Base-by-base conservation (phyloP, 306 rosid genomes). In the Lupinus albus region DNA sequence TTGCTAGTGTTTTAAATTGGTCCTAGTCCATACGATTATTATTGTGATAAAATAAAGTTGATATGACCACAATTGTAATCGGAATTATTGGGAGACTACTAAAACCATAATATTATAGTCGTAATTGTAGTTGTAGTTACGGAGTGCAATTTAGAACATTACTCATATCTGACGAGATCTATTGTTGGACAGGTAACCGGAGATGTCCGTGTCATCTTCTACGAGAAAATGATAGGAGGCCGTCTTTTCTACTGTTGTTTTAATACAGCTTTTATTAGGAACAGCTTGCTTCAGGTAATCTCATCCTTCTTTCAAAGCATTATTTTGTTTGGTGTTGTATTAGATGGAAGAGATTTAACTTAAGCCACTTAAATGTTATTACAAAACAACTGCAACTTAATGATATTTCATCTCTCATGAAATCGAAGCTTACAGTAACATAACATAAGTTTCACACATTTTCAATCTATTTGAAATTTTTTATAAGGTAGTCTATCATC, bases 211-310 rank as follows among this genome's bases (percentile, higher is more conserved):
- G 82, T 94, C 63, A 88, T 72, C 79, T 94, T 90, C 83, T 86
- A 90, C 20, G 86, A 89, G 79, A 94, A 94, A 77, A 85, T 85
- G 89, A 81, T 83, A 16, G 97, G 99, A 78, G 91, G 99, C 32
- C 92, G 96, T 38, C 97, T 88, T 69, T 94, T 94, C 82, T 94
- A 90, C 72, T 85, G 94, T 28, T 94, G 99, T 79, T 94, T 94
- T 75, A 94, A 94, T 68, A 85, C 99, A 54, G 81, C 95, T 67
- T 94, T 94, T 82, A 85, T 90, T 61, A 83, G 47, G 75, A 94
- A 85, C 82, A 79, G 99, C 86, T 78, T 94, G 75, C 76, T 94
- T 56, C 97, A 93, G 88, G 97, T 86, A 74, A 39, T 73, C 18
- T 60, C 51, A 54, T 76, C 55, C 17, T 68, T 74, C 49, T 48